These are phyloP conservation scores for Hypomyces rosellus DNA, from an alignment of 2,329 filamentous ascomycete genomes.

Conservation along the genomic window DNA sequence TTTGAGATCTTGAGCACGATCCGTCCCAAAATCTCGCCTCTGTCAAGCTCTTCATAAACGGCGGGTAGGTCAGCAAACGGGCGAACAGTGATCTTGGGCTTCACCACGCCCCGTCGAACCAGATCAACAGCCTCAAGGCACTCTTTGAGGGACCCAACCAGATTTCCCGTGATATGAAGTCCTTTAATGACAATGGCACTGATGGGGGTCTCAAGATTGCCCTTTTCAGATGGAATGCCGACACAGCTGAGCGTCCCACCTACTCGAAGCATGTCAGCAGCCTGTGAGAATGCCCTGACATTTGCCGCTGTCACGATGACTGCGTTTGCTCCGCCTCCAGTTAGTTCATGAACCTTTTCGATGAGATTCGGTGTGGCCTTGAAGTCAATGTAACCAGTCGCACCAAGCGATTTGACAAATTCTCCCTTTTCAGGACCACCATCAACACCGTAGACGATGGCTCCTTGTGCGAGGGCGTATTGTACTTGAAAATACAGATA, in stretches of 20 bases:
- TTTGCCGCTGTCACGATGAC: conserved; percentile 14
- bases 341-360: conserved; percentile 6
- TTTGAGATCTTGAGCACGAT: conserved; percentile 16
- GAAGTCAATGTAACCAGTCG: conserved; percentile 12
- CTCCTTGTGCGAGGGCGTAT: conserved; percentile 13
- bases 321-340: conserved; percentile 12
- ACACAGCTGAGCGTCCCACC: conserved; percentile 14
- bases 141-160: conserved; percentile 16
- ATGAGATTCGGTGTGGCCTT: conserved; percentile 6
- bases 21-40: conserved; percentile 10
- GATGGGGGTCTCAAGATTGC: conserved; percentile 13
- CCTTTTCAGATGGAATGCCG: conserved; percentile 12
- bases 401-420: conserved; percentile 10
- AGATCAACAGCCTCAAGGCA: conserved; percentile 14
- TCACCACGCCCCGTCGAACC: conserved; percentile 13
- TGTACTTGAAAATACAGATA: conserved; percentile 6
- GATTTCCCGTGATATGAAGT: conserved; percentile 13
- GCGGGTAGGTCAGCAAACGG: conserved; percentile 12
- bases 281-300: conserved; percentile 11
- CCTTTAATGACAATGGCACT: conserved; percentile 14
- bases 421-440: conserved; percentile 11
- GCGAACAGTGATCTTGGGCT: conserved; percentile 11
- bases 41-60: conserved; percentile 13
- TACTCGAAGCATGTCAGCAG: conserved; percentile 14
- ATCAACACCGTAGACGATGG: conserved; percentile 12